Percentiles rank a stretch among this genome's conserved stretches.
Conservation (phyloP, 2,329 filamentous ascomycete genomes). For the Ophiocordyceps polyrhachis-furcata region DNA sequence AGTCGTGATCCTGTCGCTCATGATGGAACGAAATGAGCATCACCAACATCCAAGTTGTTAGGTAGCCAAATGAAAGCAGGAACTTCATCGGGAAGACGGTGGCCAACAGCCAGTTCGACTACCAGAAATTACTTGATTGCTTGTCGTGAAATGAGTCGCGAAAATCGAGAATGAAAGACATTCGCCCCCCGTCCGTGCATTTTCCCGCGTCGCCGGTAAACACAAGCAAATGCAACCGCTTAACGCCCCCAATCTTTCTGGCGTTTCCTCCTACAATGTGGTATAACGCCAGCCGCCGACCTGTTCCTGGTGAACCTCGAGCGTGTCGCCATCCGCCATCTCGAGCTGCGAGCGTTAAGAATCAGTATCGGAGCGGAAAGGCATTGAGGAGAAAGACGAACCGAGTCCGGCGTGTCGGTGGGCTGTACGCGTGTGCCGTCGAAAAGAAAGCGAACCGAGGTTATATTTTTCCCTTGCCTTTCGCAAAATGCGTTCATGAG, state of each 20-base stretch:
- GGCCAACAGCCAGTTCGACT: too few species aligned
- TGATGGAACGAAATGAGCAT: neutral
- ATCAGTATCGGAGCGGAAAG: neutral
- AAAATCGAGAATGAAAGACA: neutral
- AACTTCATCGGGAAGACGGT: too few species aligned
- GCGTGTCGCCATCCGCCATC: slow-evolving; percentile 87
- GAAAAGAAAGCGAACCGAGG: slow-evolving; percentile 83
- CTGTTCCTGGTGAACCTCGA: slow-evolving; percentile 97
- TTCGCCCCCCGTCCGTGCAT: neutral
- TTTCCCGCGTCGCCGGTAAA: neutral
- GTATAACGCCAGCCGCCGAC: slow-evolving; percentile 48
- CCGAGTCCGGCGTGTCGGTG: slow-evolving; percentile 76
- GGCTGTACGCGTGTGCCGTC: slow-evolving; percentile 86
- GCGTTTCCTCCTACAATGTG: neutral
- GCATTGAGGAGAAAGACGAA: slow-evolving; percentile 30
- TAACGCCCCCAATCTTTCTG: slow-evolving; percentile 1
- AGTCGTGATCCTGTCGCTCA: slow-evolving; percentile 16
- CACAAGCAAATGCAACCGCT: neutral
- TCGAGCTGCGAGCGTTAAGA: slow-evolving; percentile 46
- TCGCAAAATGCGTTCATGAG: slow-evolving; percentile 98
- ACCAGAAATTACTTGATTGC: neutral
- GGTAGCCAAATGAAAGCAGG: too few species aligned
- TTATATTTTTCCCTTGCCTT: slow-evolving; percentile 71
- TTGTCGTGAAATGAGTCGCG: neutral
- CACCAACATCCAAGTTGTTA: neutral